These are phyloP conservation scores for Trichoderma sp. DNA, from an alignment of 2,329 filamentous ascomycete species.

Conservation along the genomic window DNA sequence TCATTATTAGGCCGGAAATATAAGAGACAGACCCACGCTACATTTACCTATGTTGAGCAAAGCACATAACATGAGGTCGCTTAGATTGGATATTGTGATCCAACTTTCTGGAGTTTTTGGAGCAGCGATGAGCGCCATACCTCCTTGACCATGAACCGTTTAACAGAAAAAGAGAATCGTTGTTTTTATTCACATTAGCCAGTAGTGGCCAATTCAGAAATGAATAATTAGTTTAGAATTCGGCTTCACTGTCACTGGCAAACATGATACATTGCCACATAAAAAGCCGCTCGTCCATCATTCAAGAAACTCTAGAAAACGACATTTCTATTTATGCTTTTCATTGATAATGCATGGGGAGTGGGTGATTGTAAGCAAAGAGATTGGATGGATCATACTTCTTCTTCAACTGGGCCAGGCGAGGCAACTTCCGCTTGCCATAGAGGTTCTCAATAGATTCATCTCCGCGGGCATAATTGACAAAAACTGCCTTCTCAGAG, in stretches of 20 bases:
- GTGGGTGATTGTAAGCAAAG: background rate
- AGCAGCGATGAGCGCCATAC: background rate
- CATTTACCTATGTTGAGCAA: background rate
- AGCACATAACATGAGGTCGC: too few relatives aligned
- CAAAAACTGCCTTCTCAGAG: background rate
- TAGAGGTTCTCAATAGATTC: slow-evolving; percentile 5
- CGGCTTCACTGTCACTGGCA: background rate
- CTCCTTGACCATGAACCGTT: background rate
- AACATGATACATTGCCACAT: background rate
- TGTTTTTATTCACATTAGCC: background rate
- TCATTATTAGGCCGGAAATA: background rate
- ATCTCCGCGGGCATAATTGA: slow-evolving; percentile 4
- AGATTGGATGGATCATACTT: background rate
- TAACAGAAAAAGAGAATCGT: background rate
- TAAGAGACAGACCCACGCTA: background rate
- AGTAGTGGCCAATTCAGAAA: background rate
- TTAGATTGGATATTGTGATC: background rate
- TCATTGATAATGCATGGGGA: background rate
- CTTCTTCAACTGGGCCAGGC: background rate
- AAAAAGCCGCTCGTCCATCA: background rate
- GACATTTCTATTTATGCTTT: background rate
- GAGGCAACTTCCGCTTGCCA: background rate
- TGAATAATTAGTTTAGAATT: background rate
- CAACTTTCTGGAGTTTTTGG: background rate
- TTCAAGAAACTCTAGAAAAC: background rate